Conservation (phyloP, 345 rosid genomes). For the Lumnitzera littorea region DNA sequence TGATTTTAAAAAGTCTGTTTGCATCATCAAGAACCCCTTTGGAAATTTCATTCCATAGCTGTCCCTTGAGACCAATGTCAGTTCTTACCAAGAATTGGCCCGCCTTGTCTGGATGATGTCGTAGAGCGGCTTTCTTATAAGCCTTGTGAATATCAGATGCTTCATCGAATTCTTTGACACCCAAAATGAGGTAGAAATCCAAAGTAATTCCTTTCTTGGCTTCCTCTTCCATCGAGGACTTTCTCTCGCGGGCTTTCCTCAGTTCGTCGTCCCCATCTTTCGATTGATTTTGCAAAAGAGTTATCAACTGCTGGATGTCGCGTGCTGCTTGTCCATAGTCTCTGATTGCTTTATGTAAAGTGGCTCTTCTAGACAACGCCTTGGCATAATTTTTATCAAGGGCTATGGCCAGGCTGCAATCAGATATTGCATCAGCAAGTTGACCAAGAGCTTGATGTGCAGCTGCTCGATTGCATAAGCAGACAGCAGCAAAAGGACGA, state of each 20-base stretch:
- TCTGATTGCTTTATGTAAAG: constrained; percentile 80
- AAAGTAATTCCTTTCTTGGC: constrained; percentile 51
- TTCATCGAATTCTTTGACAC: constrained; percentile 55
- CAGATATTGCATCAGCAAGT: constrained; percentile 88
- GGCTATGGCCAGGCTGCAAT: constrained; percentile 91
- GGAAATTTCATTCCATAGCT: constrained; percentile 68
- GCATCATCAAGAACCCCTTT: constrained; percentile 78
- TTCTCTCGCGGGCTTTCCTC: constrained; percentile 52
- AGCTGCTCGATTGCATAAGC: constrained; percentile 96
- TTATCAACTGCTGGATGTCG: constrained; percentile 64
- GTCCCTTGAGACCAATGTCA: constrained; percentile 65
- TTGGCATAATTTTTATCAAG: constrained; percentile 77
- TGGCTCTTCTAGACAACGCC: constrained; percentile 91
- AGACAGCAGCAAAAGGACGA: constrained; percentile 84
- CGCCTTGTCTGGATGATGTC: constrained; percentile 99
- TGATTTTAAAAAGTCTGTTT: constrained; percentile 84
- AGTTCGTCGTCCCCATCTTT: constrained; percentile 46
- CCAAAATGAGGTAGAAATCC: constrained; percentile 76
- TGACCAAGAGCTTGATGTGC: constrained; percentile 83
- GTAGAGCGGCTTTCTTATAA: constrained; percentile 86
- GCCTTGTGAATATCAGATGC: constrained; percentile 87
- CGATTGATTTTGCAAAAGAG: constrained; percentile 49
- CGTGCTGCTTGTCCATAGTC: constrained; percentile 75
- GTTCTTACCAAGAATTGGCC: constrained; percentile 73
- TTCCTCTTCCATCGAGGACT: constrained; percentile 64